Evolutionary conservation across 2,329 filamentous ascomycete species (phyloP).

Genomic region (Aspergillus nomiae): DNA sequence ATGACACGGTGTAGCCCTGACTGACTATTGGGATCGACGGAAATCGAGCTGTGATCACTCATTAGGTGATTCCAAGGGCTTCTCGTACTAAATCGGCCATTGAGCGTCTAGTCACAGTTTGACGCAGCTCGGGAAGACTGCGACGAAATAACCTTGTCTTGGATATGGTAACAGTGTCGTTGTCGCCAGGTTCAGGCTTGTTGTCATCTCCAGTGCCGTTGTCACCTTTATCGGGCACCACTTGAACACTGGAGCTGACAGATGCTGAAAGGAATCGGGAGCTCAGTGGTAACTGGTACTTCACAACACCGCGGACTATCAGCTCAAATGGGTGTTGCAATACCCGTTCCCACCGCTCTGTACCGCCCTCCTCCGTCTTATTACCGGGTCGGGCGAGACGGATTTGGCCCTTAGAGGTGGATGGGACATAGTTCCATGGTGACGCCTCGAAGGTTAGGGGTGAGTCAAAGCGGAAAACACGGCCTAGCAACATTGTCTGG

Average conservation of each 20-base stretch:
- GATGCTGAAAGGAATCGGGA: conserved; percentile 56
- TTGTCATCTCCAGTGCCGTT: conserved; percentile 21
- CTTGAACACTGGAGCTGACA: conserved; percentile 45
- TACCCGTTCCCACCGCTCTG: conserved; percentile 85
- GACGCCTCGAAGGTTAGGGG: conserved; percentile 87
- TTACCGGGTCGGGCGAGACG: conserved; percentile 84
- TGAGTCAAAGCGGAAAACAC: conserved; percentile 83
- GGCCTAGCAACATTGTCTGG: conserved; percentile 89
- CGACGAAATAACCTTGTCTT: conserved; percentile 9
- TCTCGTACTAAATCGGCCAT: conserved; percentile 14
- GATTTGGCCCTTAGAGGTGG: conserved; percentile 78
- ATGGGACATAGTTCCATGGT: conserved; percentile 73
- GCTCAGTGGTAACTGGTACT: conserved; percentile 70
- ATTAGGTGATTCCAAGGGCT: conserved; percentile 18
- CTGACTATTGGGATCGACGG: conserved; percentile 1
- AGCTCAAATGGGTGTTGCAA: conserved; percentile 91
- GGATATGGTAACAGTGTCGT: conserved; percentile 32
- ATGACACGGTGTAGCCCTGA: not conserved
- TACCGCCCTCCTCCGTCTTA: conserved; percentile 77
- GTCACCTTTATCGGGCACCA: conserved; percentile 39
- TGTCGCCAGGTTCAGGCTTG: conserved; percentile 23
- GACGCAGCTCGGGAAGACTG: conserved; percentile 8
- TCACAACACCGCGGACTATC: conserved; percentile 85
- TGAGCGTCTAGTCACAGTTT: conserved; percentile 10
- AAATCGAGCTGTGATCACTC: conserved; percentile 33